Base-by-base conservation (phyloP, 2,329 filamentous ascomycete species). In the Neurospora crassa region DNA sequence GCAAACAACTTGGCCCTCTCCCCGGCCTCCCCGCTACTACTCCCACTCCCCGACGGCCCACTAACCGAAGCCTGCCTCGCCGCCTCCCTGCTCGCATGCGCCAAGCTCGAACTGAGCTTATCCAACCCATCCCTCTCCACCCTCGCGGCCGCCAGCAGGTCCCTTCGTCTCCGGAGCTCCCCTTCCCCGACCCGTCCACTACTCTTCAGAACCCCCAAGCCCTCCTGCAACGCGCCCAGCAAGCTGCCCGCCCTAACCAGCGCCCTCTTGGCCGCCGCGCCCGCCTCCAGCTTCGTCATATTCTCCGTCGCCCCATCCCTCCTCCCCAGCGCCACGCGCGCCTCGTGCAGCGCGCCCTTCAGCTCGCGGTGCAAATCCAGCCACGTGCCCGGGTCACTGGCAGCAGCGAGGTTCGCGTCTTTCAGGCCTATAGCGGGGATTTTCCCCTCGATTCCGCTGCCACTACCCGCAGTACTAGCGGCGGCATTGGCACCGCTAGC, bases 81-180 rank as follows among this genome's bases (percentile, higher is more conserved):
- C 47, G 83, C 83, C 75, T 88, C 86, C 18, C 88, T 80, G 5
- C 79, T 80, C 3, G 80, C 79, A 1, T 71, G 74, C 40, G 82
- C 79, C 73, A 85, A 80, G 71, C 80, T 90, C 74, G 90, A 88
- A 77, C 91, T 88, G 43, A 94, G 83, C 77, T 89, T 89, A 76
- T 96, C 92, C 20, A 96, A 82, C 2, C 90, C 91, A 71, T 95
- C 92, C 71, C 89, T 87, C 80, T 96, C 92, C 76, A 92, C 91
- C 76, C 88, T 85, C 7, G 91, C 91, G 14, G 89, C 86, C 1
- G 87, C 86, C 4, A 96, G 81, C 73, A 95, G 82, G 79, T 96
- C 92, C 71, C 88, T 84, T 68, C 93, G 83, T 7, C 93, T 83
- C 67, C 92, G 84, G 42, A 94, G 81, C 82, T 96, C 92, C 18